Percentiles rank a stretch among this genome's conserved stretches.
Conservation (phyloP, 257 asterid genomes). For the Penstemon newberryi region DNA sequence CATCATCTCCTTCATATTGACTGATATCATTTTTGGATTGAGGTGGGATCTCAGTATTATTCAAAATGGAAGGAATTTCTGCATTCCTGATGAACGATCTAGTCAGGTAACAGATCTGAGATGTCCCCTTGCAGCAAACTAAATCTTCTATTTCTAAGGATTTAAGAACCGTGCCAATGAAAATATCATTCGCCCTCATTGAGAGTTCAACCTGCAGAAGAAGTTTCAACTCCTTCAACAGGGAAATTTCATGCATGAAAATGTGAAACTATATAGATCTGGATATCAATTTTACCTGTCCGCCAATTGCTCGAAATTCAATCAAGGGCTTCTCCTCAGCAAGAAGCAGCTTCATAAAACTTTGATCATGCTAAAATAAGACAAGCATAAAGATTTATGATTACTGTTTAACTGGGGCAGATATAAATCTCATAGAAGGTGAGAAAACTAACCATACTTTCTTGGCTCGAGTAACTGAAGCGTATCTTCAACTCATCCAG, state of each 20-base stretch:
- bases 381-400: slow-evolving; percentile 21
- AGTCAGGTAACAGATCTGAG: slow-evolving; percentile 63
- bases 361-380: slow-evolving; percentile 54
- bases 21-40: slow-evolving; percentile 36
- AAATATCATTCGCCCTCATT: slow-evolving; percentile 68
- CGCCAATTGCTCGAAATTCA: slow-evolving; percentile 96
- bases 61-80: slow-evolving; percentile 53
- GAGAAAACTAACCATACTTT: slow-evolving; percentile 34
- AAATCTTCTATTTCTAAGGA: slow-evolving; percentile 92
- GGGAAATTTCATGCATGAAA: slow-evolving; percentile 21
- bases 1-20: slow-evolving; percentile 82
- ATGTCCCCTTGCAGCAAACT: slow-evolving; percentile 46
- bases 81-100: slow-evolving; percentile 79
- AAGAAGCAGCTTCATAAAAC: slow-evolving; percentile 68
- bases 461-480: slow-evolving; percentile 78
- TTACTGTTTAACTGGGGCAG: slow-evolving; percentile 17
- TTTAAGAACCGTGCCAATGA: slow-evolving; percentile 84
- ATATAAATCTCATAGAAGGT: slow-evolving; percentile 12
- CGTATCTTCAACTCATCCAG: slow-evolving; percentile 86
- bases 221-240: slow-evolving; percentile 24
- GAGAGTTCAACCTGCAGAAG: slow-evolving; percentile 80
- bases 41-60: slow-evolving; percentile 35
- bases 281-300: slow-evolving; percentile 57
- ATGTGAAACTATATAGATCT: slow-evolving; percentile 13
- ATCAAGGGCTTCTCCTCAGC: slow-evolving; percentile 82